A percentile compares a stretch with the other conserved stretches of the same genome.
phyloP scores from a whole-genome alignment of 345 rosid genomes.

The Hibiscus tridactylites region DNA sequence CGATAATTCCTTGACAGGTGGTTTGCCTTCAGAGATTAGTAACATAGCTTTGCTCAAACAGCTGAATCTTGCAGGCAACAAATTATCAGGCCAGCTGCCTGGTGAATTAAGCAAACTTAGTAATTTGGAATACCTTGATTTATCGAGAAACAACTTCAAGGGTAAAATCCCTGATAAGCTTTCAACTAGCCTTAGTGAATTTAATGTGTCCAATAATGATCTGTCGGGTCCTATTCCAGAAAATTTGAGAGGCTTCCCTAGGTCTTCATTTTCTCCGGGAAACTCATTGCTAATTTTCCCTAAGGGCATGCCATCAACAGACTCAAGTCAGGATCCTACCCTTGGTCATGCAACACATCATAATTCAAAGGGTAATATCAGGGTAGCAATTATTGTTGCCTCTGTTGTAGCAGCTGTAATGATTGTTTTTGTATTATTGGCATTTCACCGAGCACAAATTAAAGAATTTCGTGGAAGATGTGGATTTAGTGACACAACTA shows the following conservation, averaged over 20 bases:
- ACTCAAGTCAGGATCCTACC: slow-evolving; percentile 9
- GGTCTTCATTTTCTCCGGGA: slow-evolving; percentile 67
- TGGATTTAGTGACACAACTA: slow-evolving; percentile 34
- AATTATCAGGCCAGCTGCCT: slow-evolving; percentile 63
- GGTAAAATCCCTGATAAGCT: slow-evolving; percentile 67
- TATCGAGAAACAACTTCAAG: slow-evolving; percentile 62
- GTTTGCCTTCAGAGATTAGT: slow-evolving; percentile 58
- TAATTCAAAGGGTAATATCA: slow-evolving; percentile 37
- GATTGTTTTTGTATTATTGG: slow-evolving; percentile 64
- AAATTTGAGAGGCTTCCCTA: slow-evolving; percentile 38
- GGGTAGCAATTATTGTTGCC: slow-evolving; percentile 64
- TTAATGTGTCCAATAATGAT: slow-evolving; percentile 73
- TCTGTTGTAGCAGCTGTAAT: slow-evolving; percentile 56
- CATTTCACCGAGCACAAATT: slow-evolving; percentile 51
- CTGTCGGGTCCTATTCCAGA: slow-evolving; percentile 63
- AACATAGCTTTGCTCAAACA: slow-evolving; percentile 42
- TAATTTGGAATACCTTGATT: slow-evolving; percentile 64
- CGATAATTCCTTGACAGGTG: slow-evolving; percentile 54
- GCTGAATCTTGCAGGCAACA: slow-evolving; percentile 64
- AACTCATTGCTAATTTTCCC: slow-evolving; percentile 43
- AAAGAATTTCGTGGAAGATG: slow-evolving; percentile 55
- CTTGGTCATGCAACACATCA: slow-evolving; percentile 16
- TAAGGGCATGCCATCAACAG: slow-evolving; percentile 14
- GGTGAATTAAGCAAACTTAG: slow-evolving; percentile 63
- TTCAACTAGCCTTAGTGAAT: slow-evolving; percentile 40